Evolutionary conservation across 225 moss, liverwort and hornwort genomes (phyloP), one percentile per base, ranked within the genome.

Genomic region (Thuidium tamariscinum): DNA sequence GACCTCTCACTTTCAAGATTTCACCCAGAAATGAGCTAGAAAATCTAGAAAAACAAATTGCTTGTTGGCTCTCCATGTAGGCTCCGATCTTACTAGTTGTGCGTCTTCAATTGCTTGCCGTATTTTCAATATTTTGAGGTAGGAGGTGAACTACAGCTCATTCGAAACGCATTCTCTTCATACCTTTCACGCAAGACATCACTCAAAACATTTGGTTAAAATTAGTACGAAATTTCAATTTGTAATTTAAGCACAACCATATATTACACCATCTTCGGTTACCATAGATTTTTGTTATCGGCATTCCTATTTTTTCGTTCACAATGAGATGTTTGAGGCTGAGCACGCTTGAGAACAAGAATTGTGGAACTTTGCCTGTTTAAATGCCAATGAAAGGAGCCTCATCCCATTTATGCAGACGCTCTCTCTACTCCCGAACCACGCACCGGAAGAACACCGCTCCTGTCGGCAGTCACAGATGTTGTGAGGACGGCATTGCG

Each of bases 401-500:
- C n/a, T 51, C 52, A 14, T 81, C 34, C n/a, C 17, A 66, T 84
- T 60, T 93, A 34, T 77, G 89, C 90, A 94, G 94, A 90, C 51
- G 70, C 84, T 41, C 59, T 92, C 72, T 48, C 13, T 55, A 18
- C 78, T 72, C n/a, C 87, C 52, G 86, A 82, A 77, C 59, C 46
- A 39, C 54, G 30, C 79, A 65, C 59, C 44, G 15, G 46, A 17
- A 84, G 54, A 86, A 82, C 83, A 27, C 90, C 95, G 32, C 92
- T 99, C 22, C 91, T 88, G 44, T 70, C 86, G 21, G 86, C 94
- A 19, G 95, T 99, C 83, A 85, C 85, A 37, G 95, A 95, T 41
- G 93, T 91, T 82, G 96, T 95, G 87, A 84, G 84, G 84, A 91
- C 94, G 26, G 97, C 99, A 20, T 84, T 97, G 42, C 91, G 84